Percentiles rank a stretch among this genome's conserved stretches.
Conservation (phyloP, 208 protist species). For the Trypanosoma scelopori region DNA sequence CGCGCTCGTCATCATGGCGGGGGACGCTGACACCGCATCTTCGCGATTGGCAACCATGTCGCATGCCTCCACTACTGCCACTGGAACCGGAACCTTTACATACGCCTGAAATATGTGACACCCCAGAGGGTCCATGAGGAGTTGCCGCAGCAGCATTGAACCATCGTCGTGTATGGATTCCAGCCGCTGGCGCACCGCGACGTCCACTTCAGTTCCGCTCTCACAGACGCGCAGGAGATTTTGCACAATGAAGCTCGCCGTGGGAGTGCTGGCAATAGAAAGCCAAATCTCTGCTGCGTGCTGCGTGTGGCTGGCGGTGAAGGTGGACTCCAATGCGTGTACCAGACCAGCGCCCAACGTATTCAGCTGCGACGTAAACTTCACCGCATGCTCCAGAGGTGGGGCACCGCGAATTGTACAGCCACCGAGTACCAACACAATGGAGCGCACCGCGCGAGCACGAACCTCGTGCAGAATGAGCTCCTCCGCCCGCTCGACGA, state of each 20-base stretch:
- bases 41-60: constrained; percentile 25
- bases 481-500: constrained; percentile 63
- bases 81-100: constrained; percentile 53
- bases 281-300: constrained; percentile 60
- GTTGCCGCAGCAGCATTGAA: constrained; percentile 49
- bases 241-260: constrained; percentile 83
- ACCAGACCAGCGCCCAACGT: constrained; percentile 49
- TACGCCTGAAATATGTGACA: constrained; percentile 88
- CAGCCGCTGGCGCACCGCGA: constrained; percentile 50
- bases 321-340: constrained; percentile 51
- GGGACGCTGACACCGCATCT: background rate
- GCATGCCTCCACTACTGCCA: constrained; percentile 40
- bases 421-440: constrained; percentile 81
- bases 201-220: constrained; percentile 40
- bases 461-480: constrained; percentile 74
- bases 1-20: background rate
- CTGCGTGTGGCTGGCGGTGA: constrained; percentile 41
- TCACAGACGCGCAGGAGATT: constrained; percentile 77
- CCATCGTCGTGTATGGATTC: constrained; percentile 40
- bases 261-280: constrained; percentile 56
- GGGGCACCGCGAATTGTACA: constrained; percentile 66
- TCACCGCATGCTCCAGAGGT: constrained; percentile 35
- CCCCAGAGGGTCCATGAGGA: constrained; percentile 68
- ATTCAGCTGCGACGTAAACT: constrained; percentile 45
- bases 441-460: constrained; percentile 71